A percentile compares a stretch with the other conserved stretches of the same genome.
Conservation (phyloP, 2,329 filamentous ascomycete species). For the Daldinia sp. region DNA sequence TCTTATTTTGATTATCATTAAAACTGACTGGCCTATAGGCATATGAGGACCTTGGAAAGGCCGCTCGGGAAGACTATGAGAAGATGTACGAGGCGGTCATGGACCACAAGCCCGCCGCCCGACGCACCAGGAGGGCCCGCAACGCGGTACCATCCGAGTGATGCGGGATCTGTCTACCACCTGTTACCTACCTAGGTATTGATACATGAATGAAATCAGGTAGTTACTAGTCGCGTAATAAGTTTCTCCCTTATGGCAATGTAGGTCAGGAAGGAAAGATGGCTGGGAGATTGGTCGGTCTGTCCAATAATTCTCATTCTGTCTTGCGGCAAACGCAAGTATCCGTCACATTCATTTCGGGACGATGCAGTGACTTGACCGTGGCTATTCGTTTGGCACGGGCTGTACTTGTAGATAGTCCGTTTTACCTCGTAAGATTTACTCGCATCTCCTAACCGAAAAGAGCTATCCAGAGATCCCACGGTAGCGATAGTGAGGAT, state of each 20-base stretch:
- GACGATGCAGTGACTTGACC: slow-evolving; percentile 5
- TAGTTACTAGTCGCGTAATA: background rate
- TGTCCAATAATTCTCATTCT: slow-evolving; percentile 14
- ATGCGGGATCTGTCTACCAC: background rate
- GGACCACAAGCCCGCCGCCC: slow-evolving; percentile 12
- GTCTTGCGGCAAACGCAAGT: background rate
- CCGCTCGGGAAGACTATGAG: slow-evolving; percentile 44
- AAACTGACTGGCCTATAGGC: slow-evolving; percentile 42
- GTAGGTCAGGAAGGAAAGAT: background rate
- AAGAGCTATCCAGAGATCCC: background rate
- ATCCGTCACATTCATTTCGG: slow-evolving; percentile 9
- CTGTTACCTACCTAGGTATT: background rate
- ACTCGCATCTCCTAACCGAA: slow-evolving; percentile 4
- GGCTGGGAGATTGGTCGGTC: slow-evolving; percentile 2
- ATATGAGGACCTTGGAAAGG: slow-evolving; percentile 48
- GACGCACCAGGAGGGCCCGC: too few species aligned
- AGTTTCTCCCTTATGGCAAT: background rate
- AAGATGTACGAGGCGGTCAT: slow-evolving; percentile 43
- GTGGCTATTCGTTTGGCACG: slow-evolving; percentile 5
- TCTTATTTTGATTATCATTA: background rate
- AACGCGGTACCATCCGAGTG: background rate
- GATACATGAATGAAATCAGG: background rate
- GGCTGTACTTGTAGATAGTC: slow-evolving; percentile 20
- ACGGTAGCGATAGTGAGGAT: slow-evolving; percentile 1
- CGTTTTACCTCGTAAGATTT: slow-evolving; percentile 2